Conservation (phyloP, 2,329 filamentous ascomycete genomes). For the Aspergillus ochraceus region DNA sequence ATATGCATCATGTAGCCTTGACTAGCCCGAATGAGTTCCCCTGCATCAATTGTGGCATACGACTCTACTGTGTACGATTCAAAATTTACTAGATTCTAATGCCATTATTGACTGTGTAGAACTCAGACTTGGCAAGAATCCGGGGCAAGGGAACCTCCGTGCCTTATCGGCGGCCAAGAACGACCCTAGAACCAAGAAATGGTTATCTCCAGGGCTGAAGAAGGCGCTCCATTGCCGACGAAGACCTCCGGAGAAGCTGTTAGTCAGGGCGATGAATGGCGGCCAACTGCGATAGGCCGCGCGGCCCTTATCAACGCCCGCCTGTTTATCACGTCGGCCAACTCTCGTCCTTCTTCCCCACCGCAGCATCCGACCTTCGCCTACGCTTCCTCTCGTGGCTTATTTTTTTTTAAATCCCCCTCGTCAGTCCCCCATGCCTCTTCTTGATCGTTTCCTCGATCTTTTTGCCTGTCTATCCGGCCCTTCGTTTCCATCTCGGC, state of each 20-base stretch:
- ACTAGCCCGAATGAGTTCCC: too few species aligned
- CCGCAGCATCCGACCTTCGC: constrained; percentile 22
- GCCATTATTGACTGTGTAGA: too few species aligned
- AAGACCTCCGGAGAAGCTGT: not conserved
- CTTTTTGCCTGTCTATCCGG: too few species aligned
- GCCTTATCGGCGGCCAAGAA: not conserved
- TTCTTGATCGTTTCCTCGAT: not conserved
- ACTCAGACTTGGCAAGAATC: too few species aligned
- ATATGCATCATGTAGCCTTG: too few species aligned
- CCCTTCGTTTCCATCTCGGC: too few species aligned
- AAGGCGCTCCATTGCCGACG: not conserved
- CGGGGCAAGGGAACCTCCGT: not conserved
- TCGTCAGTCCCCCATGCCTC: not conserved
- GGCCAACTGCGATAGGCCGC: constrained; percentile 16
- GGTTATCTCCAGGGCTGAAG: too few species aligned
- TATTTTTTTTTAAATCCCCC: constrained; percentile 4
- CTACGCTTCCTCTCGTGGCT: not conserved
- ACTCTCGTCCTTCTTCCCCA: not conserved
- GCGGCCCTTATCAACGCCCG: constrained; percentile 16
- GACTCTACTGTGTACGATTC: too few species aligned
- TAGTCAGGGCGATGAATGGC: constrained; percentile 9
- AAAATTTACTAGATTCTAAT: too few species aligned
- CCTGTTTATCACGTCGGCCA: constrained; percentile 5
- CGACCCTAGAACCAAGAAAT: not conserved
- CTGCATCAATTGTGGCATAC: too few species aligned